A percentile compares a stretch with the other conserved stretches of the same genome.
These are phyloP conservation scores for Acorus gramineus DNA, from an alignment of 106 monocot species.

Conservation along the genomic window DNA sequence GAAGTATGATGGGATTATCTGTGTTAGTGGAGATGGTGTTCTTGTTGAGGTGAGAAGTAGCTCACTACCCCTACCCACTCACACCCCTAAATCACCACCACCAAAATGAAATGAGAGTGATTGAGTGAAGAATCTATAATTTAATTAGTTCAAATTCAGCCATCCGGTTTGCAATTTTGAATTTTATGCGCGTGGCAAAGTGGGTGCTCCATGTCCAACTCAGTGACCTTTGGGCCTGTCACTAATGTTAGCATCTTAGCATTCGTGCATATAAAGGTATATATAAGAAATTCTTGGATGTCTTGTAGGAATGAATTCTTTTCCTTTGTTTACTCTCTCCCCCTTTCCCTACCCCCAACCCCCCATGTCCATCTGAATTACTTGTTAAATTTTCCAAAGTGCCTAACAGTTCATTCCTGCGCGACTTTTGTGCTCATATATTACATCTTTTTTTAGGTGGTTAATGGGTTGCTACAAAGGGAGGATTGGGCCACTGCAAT, in stretches of 20 bases:
- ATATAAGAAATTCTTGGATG: too few relatives aligned
- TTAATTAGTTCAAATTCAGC: too few relatives aligned
- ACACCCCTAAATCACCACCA: background rate
- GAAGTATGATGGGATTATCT: slow-evolving; percentile 31
- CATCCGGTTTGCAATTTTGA: too few relatives aligned
- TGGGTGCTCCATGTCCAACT: too few relatives aligned
- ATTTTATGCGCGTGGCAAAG: too few relatives aligned
- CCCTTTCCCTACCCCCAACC: background rate
- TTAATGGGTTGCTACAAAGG: slow-evolving; percentile 88
- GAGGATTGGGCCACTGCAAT: slow-evolving; percentile 81
- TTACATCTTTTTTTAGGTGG: slow-evolving; percentile 36
- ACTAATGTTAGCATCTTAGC: too few relatives aligned
- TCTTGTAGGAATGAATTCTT: too few relatives aligned
- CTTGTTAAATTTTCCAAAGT: background rate
- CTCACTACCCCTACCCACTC: background rate
- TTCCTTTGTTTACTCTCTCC: background rate
- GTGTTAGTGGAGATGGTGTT: slow-evolving; percentile 45
- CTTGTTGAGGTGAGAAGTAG: slow-evolving; percentile 27
- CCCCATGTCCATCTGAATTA: background rate
- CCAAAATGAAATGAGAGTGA: background rate
- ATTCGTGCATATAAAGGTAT: too few relatives aligned
- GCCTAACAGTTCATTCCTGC: background rate
- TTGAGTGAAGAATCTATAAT: too few relatives aligned
- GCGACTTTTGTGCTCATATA: background rate
- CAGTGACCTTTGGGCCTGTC: too few relatives aligned